A percentile compares a stretch with the other conserved stretches of the same genome.
Evolutionary conservation across 2,329 filamentous ascomycete genomes (phyloP).

Genomic region (Scedosporium boydii): DNA sequence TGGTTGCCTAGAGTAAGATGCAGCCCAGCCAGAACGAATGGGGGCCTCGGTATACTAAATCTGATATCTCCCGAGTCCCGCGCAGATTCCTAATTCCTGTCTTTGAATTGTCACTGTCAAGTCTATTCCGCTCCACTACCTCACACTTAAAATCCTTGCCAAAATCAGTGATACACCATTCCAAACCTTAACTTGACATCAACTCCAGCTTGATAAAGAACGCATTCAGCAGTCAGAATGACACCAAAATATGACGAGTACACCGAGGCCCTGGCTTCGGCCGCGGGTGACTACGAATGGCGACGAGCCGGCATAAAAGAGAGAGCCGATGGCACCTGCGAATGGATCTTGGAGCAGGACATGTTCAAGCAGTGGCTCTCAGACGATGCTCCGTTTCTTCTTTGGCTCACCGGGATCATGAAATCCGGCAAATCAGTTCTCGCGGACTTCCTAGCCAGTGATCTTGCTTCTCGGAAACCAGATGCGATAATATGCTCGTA

Average conservation of each 20-base stretch:
- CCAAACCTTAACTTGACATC: neutral
- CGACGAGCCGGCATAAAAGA: neutral
- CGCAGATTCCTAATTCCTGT: neutral
- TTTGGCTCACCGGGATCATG: neutral
- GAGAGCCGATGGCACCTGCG: neutral
- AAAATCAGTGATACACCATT: neutral
- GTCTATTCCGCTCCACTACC: neutral
- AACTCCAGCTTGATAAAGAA: neutral
- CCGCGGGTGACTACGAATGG: constrained; percentile 8
- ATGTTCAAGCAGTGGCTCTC: neutral
- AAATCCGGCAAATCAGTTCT: neutral
- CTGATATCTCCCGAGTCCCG: neutral
- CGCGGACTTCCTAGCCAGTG: neutral
- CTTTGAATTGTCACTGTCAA: neutral
- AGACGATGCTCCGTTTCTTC: neutral
- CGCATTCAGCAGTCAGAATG: neutral
- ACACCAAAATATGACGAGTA: constrained; percentile 9
- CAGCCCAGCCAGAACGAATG: neutral
- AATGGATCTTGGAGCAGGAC: neutral
- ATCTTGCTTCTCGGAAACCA: neutral
- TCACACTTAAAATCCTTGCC: neutral
- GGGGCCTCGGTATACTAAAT: neutral
- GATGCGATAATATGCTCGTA: neutral
- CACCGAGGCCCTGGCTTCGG: constrained; percentile 4
- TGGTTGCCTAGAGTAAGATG: neutral